Evolutionary conservation across 495 filamentous ascomycete genomes (phyloP).

Genomic region (Aspergillus heteromorphus): DNA sequence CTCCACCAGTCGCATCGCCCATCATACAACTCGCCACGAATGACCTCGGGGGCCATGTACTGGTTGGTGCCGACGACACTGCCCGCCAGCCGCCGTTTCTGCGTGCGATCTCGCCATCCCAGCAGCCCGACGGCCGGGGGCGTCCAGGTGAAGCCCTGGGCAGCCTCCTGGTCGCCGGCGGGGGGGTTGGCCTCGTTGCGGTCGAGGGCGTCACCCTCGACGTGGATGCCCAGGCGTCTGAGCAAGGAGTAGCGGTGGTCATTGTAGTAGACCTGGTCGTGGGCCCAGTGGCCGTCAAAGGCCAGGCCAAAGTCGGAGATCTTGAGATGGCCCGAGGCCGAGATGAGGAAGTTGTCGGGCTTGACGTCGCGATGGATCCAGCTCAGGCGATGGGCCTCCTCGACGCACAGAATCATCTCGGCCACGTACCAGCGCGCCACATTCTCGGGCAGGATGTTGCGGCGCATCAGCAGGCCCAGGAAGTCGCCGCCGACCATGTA

Average conservation of each 20-base stretch:
- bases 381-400: slow-evolving; percentile 78
- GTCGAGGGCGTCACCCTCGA: slow-evolving; percentile 73
- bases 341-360: slow-evolving; percentile 93
- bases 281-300: slow-evolving; percentile 91
- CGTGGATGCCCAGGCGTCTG: slow-evolving; percentile 63
- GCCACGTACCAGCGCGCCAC: slow-evolving; percentile 82
- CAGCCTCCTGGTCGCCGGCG: slow-evolving; percentile 4
- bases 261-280: slow-evolving; percentile 79
- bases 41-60: slow-evolving; percentile 95
- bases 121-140: slow-evolving; percentile 44
- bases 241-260: slow-evolving; percentile 74
- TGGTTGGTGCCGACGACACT: slow-evolving; percentile 95
- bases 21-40: slow-evolving; percentile 78
- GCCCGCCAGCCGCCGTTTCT: slow-evolving; percentile 67
- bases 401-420: slow-evolving; percentile 92
- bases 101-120: slow-evolving; percentile 70
- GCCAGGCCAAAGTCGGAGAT: slow-evolving; percentile 94
- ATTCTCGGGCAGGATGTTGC: slow-evolving; percentile 70
- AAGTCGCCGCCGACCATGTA: slow-evolving; percentile 97
- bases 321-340: slow-evolving; percentile 80
- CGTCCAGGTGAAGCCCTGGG: slow-evolving; percentile 11
- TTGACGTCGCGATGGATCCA: slow-evolving; percentile 97
- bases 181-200: slow-evolving; percentile 45
- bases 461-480: slow-evolving; percentile 74
- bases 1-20: slow-evolving; percentile 97